Conservation (phyloP, 257 asterid species). For the Vinca minor region DNA sequence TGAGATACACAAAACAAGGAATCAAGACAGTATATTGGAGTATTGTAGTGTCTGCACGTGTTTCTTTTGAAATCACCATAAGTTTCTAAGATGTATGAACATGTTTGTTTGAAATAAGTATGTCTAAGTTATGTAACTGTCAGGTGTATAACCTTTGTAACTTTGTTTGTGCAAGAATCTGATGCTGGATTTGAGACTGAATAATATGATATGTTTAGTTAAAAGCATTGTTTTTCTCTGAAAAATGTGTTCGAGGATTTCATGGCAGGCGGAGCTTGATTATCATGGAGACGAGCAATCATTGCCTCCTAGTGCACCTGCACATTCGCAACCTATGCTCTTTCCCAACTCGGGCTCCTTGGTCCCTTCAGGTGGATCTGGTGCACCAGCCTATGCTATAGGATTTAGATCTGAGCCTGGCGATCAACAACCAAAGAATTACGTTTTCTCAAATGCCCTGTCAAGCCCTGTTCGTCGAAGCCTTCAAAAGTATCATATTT, state of each 20-base stretch:
- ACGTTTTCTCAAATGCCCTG: slow-evolving; percentile 42
- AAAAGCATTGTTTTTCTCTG: background rate
- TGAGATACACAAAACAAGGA: background rate
- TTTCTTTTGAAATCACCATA: background rate
- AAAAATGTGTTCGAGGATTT: background rate
- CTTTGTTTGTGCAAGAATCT: background rate
- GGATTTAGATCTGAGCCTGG: slow-evolving; percentile 25
- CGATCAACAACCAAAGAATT: slow-evolving; percentile 33
- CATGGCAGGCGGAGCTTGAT: slow-evolving; percentile 33
- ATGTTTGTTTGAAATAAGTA: background rate
- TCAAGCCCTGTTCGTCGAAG: slow-evolving; percentile 41
- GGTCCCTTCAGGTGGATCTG: slow-evolving; percentile 28
- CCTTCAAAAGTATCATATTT: slow-evolving; percentile 36
- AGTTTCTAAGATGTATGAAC: background rate
- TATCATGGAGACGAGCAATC: slow-evolving; percentile 36
- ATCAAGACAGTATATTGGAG: background rate
- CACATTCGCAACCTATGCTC: slow-evolving; percentile 25
- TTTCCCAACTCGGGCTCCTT: slow-evolving; percentile 23
- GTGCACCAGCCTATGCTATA: slow-evolving; percentile 16
- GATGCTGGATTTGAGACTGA: background rate
- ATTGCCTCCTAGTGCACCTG: slow-evolving; percentile 33
- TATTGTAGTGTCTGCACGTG: background rate
- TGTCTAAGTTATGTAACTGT: background rate
- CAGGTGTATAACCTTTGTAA: background rate
- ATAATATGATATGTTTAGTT: background rate